Base-by-base conservation (phyloP, 768 basidiomycete genomes). In the Imleria badia region DNA sequence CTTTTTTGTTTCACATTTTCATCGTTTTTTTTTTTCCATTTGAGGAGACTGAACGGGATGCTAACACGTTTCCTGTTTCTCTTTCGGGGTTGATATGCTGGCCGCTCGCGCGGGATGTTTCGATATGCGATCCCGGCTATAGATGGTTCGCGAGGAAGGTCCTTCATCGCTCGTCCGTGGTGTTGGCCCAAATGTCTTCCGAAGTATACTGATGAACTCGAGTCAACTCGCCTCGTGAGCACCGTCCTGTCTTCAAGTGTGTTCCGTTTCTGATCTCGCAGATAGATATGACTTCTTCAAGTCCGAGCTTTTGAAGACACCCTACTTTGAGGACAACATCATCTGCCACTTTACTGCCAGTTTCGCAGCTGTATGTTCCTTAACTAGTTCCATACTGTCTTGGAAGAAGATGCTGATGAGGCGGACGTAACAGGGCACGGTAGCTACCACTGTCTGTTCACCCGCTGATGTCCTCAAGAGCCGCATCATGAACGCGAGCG, bases 131-230 rank as follows among this genome's bases (percentile, higher is more conserved):
- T 50, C 3, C 4, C n/a, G 51, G 20, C 38, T 29, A 14, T 51
- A 91, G 86, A 95, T 96, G 90, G 82, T 93, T 12, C 80, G 84
- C 1, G 92, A 95, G 69, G 93, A 96, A 72, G 93, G 93, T 5
- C 57, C 76, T 15, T 87, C 86, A 0, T 89, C 90, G 0, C 82
- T 94, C 46, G 75, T 70, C 17, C 84, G 93, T 30, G 94, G 94
- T 22, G 78, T 89, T 6, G 85, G 80, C 4, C 94, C 94, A 0
- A 96, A 96, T 61, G 85, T 93, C 7, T 86, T 94, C 68, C 82
- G 93, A 68, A 87, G 92, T 1, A 65, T 94, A 14, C 70, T 95
- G 58, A 94, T 94, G 92, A 95, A 94, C 69, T 90, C 91, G 45
- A 89, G 87, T 73, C 93, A 96, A 69, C 83, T 95, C 23, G 93